Conservation (phyloP, 768 basidiomycete species). For the Podaxis sp. region DNA sequence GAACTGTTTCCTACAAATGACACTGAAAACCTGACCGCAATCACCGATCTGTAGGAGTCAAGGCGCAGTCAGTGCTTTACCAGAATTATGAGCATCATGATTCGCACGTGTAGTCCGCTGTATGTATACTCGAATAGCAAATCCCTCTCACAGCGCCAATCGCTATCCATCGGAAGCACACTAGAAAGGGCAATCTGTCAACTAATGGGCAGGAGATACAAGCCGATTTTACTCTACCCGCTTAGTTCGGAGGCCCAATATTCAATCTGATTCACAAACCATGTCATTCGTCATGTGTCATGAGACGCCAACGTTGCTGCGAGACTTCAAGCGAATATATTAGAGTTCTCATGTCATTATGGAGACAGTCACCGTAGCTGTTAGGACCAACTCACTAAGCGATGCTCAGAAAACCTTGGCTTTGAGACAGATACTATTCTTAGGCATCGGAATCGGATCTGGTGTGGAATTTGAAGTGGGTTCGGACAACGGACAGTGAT, state of each 20-base stretch:
- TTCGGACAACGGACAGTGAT: not conserved
- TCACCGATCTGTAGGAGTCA: not conserved
- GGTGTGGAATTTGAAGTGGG: not conserved
- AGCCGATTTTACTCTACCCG: not conserved
- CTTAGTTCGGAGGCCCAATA: not conserved
- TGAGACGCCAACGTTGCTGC: not conserved
- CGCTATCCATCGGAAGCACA: too few species aligned
- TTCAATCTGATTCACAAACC: not conserved
- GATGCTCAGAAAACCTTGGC: not conserved
- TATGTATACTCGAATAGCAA: too few species aligned
- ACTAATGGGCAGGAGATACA: not conserved
- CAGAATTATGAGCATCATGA: too few species aligned
- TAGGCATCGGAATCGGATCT: not conserved
- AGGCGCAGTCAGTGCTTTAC: not conserved
- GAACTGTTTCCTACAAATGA: not conserved
- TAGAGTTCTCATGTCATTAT: not conserved
- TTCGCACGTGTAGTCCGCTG: too few species aligned
- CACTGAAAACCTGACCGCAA: not conserved
- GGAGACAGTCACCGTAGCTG: not conserved
- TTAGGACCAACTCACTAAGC: not conserved
- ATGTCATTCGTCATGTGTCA: not conserved
- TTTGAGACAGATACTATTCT: not conserved
- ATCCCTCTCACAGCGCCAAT: too few species aligned
- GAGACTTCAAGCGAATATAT: not conserved
- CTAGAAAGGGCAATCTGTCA: not conserved